Conservation (phyloP, 306 rosid genomes). For the Cyclanthera cordifolia region DNA sequence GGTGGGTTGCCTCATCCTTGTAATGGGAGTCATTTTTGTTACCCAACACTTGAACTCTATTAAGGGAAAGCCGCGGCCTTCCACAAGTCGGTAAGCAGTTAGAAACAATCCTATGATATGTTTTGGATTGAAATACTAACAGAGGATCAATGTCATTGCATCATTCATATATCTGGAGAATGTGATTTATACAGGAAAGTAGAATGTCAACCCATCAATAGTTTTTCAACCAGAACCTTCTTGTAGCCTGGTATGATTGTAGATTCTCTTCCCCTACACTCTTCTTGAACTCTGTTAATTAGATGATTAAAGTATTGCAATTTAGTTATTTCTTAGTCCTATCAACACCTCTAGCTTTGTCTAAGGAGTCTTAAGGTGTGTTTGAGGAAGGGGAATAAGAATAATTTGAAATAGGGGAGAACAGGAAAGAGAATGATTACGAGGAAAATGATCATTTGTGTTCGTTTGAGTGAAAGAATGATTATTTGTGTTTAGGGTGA, state of each 20-base stretch:
- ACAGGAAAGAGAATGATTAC: too few species aligned
- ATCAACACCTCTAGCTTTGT: too few species aligned
- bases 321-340: too few species aligned
- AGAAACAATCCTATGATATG: neutral
- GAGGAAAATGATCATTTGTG: too few species aligned
- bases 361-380: too few species aligned
- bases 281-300: neutral
- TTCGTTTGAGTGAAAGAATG: too few species aligned
- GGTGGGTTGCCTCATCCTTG: conserved; percentile 84
- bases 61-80: conserved; percentile 78
- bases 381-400: too few species aligned
- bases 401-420: too few species aligned
- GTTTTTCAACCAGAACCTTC: neutral
- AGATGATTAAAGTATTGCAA: too few species aligned
- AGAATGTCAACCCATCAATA: conserved; percentile 1
- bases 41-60: conserved; percentile 78
- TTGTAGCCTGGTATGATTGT: neutral
- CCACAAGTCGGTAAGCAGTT: conserved; percentile 35
- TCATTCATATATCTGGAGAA: neutral
- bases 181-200: conserved; percentile 10
- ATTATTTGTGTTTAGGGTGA: too few species aligned
- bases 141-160: neutral
- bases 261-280: too few species aligned
- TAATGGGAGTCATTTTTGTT: conserved; percentile 85
- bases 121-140: neutral